Percentiles rank a stretch among this genome's conserved stretches.
These are phyloP conservation scores for Francoa sonchifolia DNA, from an alignment of 441 rosid species.

Conservation along the genomic window DNA sequence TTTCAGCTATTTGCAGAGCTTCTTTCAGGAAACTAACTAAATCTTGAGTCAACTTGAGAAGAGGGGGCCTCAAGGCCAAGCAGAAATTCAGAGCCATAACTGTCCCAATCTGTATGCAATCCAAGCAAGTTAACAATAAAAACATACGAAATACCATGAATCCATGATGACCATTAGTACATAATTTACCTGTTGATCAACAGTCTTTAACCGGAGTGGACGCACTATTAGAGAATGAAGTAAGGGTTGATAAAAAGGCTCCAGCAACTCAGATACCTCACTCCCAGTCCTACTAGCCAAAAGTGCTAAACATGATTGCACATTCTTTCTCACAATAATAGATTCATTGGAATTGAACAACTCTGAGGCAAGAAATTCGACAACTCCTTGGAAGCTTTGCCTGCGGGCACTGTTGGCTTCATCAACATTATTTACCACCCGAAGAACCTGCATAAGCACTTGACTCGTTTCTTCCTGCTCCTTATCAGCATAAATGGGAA, in stretches of 20 bases:
- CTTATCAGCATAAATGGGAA: constrained; percentile 83
- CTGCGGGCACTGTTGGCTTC: constrained; percentile 91
- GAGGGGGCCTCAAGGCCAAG: constrained; percentile 95
- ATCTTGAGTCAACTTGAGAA: constrained; percentile 90
- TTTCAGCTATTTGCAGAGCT: constrained; percentile 95
- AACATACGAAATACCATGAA: constrained; percentile 7
- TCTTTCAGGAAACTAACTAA: constrained; percentile 90
- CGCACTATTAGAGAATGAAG: constrained; percentile 88
- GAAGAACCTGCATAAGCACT: constrained; percentile 93
- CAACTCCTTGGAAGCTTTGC: constrained; percentile 83
- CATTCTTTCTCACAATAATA: constrained; percentile 77
- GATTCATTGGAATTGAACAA: constrained; percentile 87
- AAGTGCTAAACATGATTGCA: constrained; percentile 89
- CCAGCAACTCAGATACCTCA: constrained; percentile 94
- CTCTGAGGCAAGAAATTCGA: constrained; percentile 86
- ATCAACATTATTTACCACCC: constrained; percentile 93
- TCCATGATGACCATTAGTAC: constrained; percentile 10
- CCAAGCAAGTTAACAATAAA: constrained; percentile 22
- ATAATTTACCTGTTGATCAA: constrained; percentile 86
- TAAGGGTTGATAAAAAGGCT: constrained; percentile 78
- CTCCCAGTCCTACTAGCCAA: constrained; percentile 98
- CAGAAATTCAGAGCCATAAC: constrained; percentile 94
- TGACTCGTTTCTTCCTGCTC: constrained; percentile 98
- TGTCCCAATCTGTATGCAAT: constrained; percentile 68
- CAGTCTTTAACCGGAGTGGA: constrained; percentile 78